A percentile compares a stretch with the other conserved stretches of the same genome.
Evolutionary conservation across 139 green algal species (phyloP).

Genomic region (Chlamydomonas urium): DNA sequence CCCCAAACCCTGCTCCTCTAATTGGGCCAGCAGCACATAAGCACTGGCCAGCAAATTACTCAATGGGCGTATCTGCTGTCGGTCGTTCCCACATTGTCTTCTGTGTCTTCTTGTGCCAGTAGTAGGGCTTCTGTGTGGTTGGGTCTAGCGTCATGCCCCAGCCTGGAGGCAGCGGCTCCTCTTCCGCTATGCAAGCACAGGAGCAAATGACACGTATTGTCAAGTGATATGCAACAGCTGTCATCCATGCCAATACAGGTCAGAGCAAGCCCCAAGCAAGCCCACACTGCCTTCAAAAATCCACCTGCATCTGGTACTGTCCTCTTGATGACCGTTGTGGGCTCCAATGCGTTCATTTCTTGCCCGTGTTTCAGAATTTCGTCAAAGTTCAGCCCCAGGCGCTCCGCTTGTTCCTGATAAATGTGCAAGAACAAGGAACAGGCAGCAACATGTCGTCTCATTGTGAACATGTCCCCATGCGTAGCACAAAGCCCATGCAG

Average conservation of each 20-base stretch:
- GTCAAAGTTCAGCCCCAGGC: constrained; percentile 35
- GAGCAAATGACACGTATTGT: background rate
- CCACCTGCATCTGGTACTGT: constrained; percentile 7
- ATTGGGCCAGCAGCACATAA: no score
- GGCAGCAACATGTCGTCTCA: no score
- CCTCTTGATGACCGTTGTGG: constrained; percentile 22
- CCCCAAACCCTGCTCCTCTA: no score
- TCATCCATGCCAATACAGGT: background rate
- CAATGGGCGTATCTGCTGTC: constrained; percentile 41
- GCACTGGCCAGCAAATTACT: no score
- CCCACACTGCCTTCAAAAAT: background rate
- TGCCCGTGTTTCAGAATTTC: constrained; percentile 31
- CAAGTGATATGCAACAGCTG: background rate
- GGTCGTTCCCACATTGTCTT: constrained; percentile 73
- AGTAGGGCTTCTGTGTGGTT: constrained; percentile 6
- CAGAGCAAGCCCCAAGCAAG: background rate
- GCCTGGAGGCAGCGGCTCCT: constrained; percentile 50
- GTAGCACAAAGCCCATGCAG: no score
- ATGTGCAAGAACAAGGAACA: no score
- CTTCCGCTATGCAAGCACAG: background rate
- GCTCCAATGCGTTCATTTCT: constrained; percentile 32
- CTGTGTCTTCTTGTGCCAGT: constrained; percentile 59
- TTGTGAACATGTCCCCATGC: no score
- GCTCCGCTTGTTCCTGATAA: constrained; percentile 25
- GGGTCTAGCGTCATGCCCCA: constrained; percentile 66